Percentiles rank a stretch among this genome's conserved stretches.
phyloP scores from a whole-genome alignment of 2,329 filamentous ascomycete species.

The Calonectria ilicicola region DNA sequence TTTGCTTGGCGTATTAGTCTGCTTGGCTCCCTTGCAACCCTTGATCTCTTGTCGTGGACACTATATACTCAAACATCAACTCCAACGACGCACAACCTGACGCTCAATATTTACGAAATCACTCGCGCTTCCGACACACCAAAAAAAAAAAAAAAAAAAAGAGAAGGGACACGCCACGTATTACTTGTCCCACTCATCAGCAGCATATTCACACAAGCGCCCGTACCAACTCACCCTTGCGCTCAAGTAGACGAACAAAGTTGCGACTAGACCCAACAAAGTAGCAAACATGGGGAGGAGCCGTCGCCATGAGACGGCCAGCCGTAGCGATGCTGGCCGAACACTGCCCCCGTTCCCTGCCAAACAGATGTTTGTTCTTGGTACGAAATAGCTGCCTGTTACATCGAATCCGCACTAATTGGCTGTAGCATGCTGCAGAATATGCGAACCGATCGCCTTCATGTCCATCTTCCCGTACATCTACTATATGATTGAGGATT shows the following conservation, averaged over 20 bases:
- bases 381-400: slow-evolving; percentile 46
- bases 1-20: slow-evolving; percentile 2
- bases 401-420: slow-evolving; percentile 25
- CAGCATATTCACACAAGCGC: neutral
- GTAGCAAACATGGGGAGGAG: slow-evolving; percentile 46
- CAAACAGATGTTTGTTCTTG: slow-evolving; percentile 65
- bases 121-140: neutral
- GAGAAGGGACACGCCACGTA: neutral
- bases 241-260: slow-evolving; percentile 4
- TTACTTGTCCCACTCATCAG: neutral
- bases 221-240: neutral
- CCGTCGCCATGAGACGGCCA: slow-evolving; percentile 36
- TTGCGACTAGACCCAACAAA: slow-evolving; percentile 4
- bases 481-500: slow-evolving; percentile 96
- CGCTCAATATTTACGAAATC: neutral
- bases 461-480: slow-evolving; percentile 99
- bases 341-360: slow-evolving; percentile 51
- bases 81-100: neutral
- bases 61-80: neutral
- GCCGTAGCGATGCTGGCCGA: slow-evolving; percentile 36
- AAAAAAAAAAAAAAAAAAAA: too few species aligned
- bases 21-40: neutral
- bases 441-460: slow-evolving; percentile 98
- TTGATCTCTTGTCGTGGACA: neutral
- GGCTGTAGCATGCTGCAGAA: slow-evolving; percentile 82